Evolutionary conservation across 345 rosid genomes (phyloP), one percentile per base, ranked within the genome.

Genomic region (Balakata baccata): DNA sequence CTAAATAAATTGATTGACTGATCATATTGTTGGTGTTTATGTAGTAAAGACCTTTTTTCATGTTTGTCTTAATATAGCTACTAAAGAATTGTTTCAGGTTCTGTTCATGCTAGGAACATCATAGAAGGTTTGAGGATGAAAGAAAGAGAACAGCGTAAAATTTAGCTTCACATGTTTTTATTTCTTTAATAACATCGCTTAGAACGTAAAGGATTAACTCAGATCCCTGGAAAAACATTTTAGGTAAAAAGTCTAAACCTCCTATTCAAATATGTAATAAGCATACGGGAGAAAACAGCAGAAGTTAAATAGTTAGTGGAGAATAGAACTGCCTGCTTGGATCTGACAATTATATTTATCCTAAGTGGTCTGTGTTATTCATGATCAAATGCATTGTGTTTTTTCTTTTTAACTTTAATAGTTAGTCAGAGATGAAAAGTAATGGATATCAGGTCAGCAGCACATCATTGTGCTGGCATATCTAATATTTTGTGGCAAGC

Each of bases 231-330:
- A 7, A 20, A 18, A 54, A 18, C 4, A 16, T 12, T 60, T 37
- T 37, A 18, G 66, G 38, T 39, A 63, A 63, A 63, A 17, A 63
- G 12, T n/a, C 66, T 63, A 63, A 63, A 38, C 66, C 13, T 14
- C 46, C 4, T 38, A 16, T 8, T 47, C 22, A 1, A 29, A 37
- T 37, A 13, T 10, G 38, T 58, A 7, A 25, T 58, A 9, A 16
- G 54, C 54, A 6, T 51, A 13, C 10, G 23, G 29, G 13, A 23
- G 62, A 10, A 58, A 58, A 58, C 5, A 23, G 62, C 23, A 58
- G 37, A 58, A 3, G 37, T 23, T 58, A 23, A 22, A 25, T 58
- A 23, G 0, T 63, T 10, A 16, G 7, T 29, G 66, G 1, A 38
- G 23, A 16, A 39, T 39, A 6, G 47, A 63, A 39, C 65, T 18